These are phyloP conservation scores for Vigna nakashimae DNA, from an alignment of 306 rosid species.

Conservation along the genomic window DNA sequence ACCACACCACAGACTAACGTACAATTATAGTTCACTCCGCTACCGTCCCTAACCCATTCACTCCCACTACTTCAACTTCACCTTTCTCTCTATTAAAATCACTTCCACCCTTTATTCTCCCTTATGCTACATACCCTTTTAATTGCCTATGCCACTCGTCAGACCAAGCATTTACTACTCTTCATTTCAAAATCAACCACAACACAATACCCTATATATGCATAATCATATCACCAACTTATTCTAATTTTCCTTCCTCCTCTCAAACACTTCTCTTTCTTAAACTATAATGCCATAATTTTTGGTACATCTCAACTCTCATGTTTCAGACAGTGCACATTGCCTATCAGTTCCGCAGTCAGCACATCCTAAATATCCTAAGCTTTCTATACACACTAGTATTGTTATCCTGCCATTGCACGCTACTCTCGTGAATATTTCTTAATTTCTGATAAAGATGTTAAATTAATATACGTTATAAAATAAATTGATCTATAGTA, in stretches of 20 bases:
- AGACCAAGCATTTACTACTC: not conserved
- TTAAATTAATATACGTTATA: too few species aligned
- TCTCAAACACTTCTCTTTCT: not conserved
- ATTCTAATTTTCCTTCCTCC: too few species aligned
- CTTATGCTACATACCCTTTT: not conserved
- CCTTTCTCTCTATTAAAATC: not conserved
- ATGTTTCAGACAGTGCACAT: not conserved
- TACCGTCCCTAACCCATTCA: not conserved
- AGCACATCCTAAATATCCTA: not conserved
- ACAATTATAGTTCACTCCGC: slow-evolving; percentile 6
- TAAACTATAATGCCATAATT: not conserved
- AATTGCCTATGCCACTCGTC: not conserved
- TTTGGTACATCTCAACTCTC: not conserved
- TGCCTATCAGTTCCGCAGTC: too few species aligned
- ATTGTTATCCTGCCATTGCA: too few species aligned
- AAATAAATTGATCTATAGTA: too few species aligned
- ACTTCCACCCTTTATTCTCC: not conserved
- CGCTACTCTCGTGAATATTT: too few species aligned
- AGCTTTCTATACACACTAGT: not conserved
- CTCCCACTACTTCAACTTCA: not conserved
- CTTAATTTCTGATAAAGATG: too few species aligned
- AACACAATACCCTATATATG: too few species aligned
- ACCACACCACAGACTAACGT: not conserved
- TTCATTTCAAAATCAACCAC: not conserved
- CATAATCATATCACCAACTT: too few species aligned